These are phyloP conservation scores for Gonapodya sp. DNA, from an alignment of 192 early-diverging fungal species.

Conservation along the genomic window DNA sequence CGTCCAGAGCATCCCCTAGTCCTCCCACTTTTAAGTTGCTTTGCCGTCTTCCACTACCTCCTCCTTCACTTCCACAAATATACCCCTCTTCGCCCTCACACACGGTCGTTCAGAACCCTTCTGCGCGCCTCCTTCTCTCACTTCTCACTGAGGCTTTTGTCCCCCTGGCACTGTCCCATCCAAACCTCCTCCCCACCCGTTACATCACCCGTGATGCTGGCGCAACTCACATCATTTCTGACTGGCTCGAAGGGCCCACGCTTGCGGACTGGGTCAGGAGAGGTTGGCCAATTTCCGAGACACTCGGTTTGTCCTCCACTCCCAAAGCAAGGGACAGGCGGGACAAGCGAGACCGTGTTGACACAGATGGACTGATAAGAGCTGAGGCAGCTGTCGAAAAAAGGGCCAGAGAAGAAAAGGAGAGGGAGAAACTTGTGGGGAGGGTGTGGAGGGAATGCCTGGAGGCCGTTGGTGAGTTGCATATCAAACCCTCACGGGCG, in stretches of 20 bases:
- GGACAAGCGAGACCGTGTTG: neutral
- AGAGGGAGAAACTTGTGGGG: neutral
- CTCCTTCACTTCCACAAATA: too few species aligned
- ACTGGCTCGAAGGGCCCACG: neutral
- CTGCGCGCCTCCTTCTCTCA: neutral
- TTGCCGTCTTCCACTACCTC: neutral
- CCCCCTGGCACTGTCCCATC: neutral
- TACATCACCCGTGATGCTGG: neutral
- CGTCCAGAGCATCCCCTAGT: neutral
- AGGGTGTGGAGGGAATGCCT: neutral
- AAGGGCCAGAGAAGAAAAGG: neutral
- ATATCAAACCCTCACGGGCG: too few species aligned
- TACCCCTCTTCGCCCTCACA: too few species aligned
- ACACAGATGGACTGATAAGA: neutral
- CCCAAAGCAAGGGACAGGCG: neutral
- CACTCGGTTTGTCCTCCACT: neutral
- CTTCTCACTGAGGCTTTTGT: neutral
- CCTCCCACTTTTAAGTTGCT: neutral
- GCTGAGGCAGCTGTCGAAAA: neutral
- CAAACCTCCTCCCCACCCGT: neutral
- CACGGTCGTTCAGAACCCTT: too few species aligned
- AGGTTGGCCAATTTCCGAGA: neutral
- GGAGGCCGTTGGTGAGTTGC: neutral
- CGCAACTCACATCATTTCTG: neutral
- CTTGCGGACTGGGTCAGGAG: neutral